These are phyloP conservation scores for Neoscytalidium dimidiatum DNA, from an alignment of 2,329 filamentous ascomycete genomes.

Conservation along the genomic window DNA sequence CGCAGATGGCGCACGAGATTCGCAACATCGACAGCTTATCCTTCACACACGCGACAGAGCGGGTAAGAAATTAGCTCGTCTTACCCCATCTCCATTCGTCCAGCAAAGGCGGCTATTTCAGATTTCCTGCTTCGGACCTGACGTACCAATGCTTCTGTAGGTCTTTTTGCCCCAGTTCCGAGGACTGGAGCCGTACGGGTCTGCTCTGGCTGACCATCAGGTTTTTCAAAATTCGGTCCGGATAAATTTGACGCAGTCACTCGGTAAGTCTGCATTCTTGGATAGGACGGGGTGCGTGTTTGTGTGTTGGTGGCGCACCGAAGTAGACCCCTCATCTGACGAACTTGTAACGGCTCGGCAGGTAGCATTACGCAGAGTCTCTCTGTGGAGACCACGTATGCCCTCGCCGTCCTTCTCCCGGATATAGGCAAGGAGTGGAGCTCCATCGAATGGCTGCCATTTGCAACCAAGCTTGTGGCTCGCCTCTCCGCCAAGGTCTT, in stretches of 20 bases:
- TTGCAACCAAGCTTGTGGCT: slow-evolving; percentile 43
- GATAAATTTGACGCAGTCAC: not conserved
- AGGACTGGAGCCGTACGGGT: not conserved
- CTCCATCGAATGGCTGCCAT: slow-evolving; percentile 30
- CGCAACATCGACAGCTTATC: slow-evolving; percentile 6
- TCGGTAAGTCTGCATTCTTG: not conserved
- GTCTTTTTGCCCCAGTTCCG: not conserved
- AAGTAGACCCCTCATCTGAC: not conserved
- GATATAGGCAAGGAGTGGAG: not conserved
- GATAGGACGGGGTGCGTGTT: not conserved
- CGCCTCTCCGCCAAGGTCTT: slow-evolving; percentile 35
- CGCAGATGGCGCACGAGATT: slow-evolving; percentile 2
- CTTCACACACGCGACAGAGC: not conserved
- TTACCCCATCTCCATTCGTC: no score
- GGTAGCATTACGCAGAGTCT: not conserved
- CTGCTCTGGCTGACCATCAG: not conserved
- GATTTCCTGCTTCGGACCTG: not conserved
- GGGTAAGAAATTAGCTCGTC: not conserved
- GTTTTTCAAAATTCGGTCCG: not conserved
- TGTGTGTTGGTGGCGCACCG: not conserved
- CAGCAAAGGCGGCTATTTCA: not conserved
- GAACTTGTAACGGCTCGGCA: not conserved
- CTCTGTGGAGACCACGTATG: not conserved
- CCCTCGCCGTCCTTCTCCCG: slow-evolving; percentile 6
- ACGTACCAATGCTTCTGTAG: not conserved